phyloP scores from a whole-genome alignment of 352 stramenopile species.

The Phytophthora tentaculata region DNA sequence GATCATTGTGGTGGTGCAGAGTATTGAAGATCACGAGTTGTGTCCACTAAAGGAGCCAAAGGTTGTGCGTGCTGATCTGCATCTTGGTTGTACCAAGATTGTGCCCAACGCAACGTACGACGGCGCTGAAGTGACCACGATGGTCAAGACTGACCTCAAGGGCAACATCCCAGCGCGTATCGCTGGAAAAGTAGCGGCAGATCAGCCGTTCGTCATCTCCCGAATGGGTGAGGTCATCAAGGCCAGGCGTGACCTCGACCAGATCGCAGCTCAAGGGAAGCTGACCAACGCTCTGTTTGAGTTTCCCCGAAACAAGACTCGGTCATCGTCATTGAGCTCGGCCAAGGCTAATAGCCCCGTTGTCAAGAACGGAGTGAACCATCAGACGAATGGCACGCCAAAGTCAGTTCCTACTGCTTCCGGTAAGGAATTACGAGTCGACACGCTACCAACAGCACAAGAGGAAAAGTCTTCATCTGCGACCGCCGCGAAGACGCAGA shows the following conservation, averaged over 20 bases:
- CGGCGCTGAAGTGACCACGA: slow-evolving; percentile 63
- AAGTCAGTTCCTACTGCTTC: not conserved
- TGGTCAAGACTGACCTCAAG: slow-evolving; percentile 79
- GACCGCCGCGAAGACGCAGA: not conserved
- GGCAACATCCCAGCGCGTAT: slow-evolving; percentile 72
- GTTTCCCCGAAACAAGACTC: slow-evolving; percentile 12
- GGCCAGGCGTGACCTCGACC: slow-evolving; percentile 46
- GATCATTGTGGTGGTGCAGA: slow-evolving; percentile 74
- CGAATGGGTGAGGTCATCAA: slow-evolving; percentile 64
- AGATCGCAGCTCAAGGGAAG: slow-evolving; percentile 43
- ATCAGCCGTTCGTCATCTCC: slow-evolving; percentile 72
- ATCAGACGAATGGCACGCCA: not conserved
- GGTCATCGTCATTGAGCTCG: slow-evolving; percentile 20
- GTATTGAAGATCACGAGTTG: slow-evolving; percentile 59
- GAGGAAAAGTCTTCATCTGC: slow-evolving; percentile 3
- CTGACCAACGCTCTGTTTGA: slow-evolving; percentile 60
- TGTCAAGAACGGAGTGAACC: slow-evolving; percentile 10
- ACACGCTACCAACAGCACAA: slow-evolving; percentile 2
- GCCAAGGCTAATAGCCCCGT: slow-evolving; percentile 8
- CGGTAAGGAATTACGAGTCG: slow-evolving; percentile 5
- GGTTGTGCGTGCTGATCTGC: slow-evolving; percentile 68
- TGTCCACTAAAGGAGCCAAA: slow-evolving; percentile 76
- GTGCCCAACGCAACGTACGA: slow-evolving; percentile 66
- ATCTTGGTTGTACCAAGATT: slow-evolving; percentile 73
- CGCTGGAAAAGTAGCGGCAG: slow-evolving; percentile 60